Conservation (phyloP, 2,329 filamentous ascomycete genomes). For the Cercospora sp. region DNA sequence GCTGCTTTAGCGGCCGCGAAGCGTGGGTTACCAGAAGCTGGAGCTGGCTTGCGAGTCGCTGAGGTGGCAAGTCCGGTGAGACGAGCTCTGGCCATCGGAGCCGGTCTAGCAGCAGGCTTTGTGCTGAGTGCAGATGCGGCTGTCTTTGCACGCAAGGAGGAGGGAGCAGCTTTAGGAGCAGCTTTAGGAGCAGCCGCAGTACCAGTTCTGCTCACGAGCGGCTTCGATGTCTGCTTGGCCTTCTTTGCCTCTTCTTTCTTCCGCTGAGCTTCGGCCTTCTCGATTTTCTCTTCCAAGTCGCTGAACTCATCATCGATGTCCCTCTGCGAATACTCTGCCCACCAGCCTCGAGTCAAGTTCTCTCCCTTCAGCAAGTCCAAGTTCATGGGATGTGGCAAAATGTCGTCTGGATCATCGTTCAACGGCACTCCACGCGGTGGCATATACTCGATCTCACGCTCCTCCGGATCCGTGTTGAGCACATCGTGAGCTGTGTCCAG, state of each 20-base stretch:
- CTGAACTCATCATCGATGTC: constrained; percentile 65
- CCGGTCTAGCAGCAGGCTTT: constrained; percentile 35
- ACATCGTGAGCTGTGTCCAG: constrained; percentile 25
- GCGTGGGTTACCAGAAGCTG: constrained; percentile 46
- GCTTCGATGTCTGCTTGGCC: constrained; percentile 14
- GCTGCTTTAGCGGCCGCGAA: constrained; percentile 63
- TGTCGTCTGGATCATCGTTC: constrained; percentile 38
- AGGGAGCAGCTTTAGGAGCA: constrained; percentile 46
- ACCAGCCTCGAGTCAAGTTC: constrained; percentile 55
- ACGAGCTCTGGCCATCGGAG: constrained; percentile 42
- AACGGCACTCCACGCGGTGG: constrained; percentile 65
- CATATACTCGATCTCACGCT: constrained; percentile 85
- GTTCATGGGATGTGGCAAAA: constrained; percentile 31
- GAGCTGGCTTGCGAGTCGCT: constrained; percentile 17
- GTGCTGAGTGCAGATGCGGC: constrained; percentile 47
- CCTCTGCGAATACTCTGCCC: constrained; percentile 58
- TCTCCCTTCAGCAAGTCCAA: constrained; percentile 49
- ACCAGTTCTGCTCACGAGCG: constrained; percentile 15
- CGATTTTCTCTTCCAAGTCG: constrained; percentile 60
- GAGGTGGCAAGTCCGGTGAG: constrained; percentile 34
- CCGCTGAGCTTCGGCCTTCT: constrained; percentile 26
- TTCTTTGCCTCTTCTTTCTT: constrained; percentile 32
- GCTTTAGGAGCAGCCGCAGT: constrained; percentile 14
- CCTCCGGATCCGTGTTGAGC: constrained; percentile 42
- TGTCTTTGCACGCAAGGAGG: constrained; percentile 55